Conservation (phyloP, 179 eudicot species). For the Patellifolia procumbens region DNA sequence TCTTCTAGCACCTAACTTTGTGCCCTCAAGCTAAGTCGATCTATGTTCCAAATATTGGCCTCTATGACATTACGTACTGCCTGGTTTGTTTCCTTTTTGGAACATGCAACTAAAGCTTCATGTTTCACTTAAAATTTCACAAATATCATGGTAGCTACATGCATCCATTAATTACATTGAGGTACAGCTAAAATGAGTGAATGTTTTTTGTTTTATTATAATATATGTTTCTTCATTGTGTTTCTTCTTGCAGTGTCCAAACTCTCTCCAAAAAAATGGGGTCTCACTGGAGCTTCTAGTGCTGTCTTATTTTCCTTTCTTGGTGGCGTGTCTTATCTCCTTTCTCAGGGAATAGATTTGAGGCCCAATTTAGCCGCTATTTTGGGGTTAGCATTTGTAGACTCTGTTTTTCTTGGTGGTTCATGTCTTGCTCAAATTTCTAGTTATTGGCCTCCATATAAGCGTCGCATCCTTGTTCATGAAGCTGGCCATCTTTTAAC, state of each 20-base stretch:
- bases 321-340: constrained; percentile 77
- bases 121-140: background rate
- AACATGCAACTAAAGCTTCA: background rate
- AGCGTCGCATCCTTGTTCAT: constrained; percentile 93
- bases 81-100: background rate
- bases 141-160: background rate
- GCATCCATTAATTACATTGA: background rate
- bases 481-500: constrained; percentile 98
- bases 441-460: constrained; percentile 94
- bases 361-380: constrained; percentile 79
- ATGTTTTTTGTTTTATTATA: background rate
- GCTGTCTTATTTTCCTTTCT: constrained; percentile 57
- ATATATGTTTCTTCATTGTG: constrained; percentile 12
- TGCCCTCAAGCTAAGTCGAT: background rate
- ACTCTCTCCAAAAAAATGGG: constrained; percentile 97
- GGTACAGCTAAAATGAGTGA: background rate
- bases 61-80: background rate
- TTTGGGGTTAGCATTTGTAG: constrained; percentile 65
- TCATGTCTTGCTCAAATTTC: constrained; percentile 84
- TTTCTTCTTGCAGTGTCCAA: constrained; percentile 54
- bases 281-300: constrained; percentile 73
- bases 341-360: constrained; percentile 79
- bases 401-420: constrained; percentile 87
- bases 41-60: background rate
- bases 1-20: constrained; percentile 3